These are phyloP conservation scores for Purshia tridentata DNA, from an alignment of 306 rosid genomes.

Conservation along the genomic window DNA sequence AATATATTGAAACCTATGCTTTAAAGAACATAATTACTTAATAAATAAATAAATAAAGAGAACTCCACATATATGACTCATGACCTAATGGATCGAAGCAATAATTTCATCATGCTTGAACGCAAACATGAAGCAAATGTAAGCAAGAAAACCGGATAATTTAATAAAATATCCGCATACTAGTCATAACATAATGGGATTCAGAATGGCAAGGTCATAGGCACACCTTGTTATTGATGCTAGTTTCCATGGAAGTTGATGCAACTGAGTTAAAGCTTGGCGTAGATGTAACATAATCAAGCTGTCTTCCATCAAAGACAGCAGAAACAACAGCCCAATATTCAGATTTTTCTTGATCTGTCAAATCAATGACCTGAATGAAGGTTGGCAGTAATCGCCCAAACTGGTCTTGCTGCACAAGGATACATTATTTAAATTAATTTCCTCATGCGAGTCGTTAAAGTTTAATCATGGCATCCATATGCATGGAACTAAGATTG, in stretches of 20 bases:
- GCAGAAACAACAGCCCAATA: constrained; percentile 82
- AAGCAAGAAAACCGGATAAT: background rate
- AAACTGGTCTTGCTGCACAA: constrained; percentile 86
- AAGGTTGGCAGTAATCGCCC: constrained; percentile 88
- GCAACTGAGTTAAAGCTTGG: constrained; percentile 48
- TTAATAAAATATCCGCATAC: background rate
- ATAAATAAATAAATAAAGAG: background rate
- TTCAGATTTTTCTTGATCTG: constrained; percentile 81
- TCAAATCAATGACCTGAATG: constrained; percentile 87
- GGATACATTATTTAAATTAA: background rate
- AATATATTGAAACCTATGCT: too few relatives aligned
- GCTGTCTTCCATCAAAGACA: constrained; percentile 79
- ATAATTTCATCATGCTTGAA: background rate
- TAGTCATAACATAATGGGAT: background rate
- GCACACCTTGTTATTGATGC: constrained; percentile 79
- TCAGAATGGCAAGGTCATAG: constrained; percentile 5
- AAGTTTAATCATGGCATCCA: background rate
- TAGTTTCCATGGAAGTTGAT: constrained; percentile 59
- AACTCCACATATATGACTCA: background rate
- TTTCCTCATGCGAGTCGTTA: background rate
- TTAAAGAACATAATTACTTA: too few relatives aligned
- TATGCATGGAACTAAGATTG: background rate
- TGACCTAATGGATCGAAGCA: background rate
- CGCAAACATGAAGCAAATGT: background rate
- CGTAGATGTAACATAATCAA: constrained; percentile 43